These are phyloP conservation scores for Parsonsia alboflavescens DNA, from an alignment of 257 asterid genomes.

Conservation along the genomic window DNA sequence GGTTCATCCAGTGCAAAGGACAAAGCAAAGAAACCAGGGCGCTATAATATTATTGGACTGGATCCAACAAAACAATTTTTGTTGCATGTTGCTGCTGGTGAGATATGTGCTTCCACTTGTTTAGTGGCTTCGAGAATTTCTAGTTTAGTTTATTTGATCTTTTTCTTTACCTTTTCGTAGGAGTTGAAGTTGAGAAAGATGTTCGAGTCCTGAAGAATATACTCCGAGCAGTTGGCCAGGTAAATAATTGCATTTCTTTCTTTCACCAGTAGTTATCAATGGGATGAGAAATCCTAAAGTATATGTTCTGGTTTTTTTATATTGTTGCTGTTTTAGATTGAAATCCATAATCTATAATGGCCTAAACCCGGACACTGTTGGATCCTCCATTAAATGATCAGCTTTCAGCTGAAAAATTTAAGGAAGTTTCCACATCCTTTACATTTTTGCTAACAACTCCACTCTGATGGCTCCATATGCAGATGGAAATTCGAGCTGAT, in stretches of 20 bases:
- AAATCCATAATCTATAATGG: not conserved
- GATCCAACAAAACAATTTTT: slow-evolving; percentile 88
- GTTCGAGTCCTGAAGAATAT: slow-evolving; percentile 82
- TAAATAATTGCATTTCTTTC: slow-evolving; percentile 17
- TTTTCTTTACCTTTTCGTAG: slow-evolving; percentile 38
- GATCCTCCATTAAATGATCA: not conserved
- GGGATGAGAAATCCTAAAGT: not conserved
- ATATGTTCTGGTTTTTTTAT: not conserved
- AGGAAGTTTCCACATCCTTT: not conserved
- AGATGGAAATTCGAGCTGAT: slow-evolving; percentile 95
- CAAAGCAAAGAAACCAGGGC: slow-evolving; percentile 78
- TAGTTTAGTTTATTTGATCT: slow-evolving; percentile 13
- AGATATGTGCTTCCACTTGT: slow-evolving; percentile 25
- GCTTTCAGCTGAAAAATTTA: not conserved
- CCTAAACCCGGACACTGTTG: not conserved
- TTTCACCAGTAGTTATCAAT: not conserved
- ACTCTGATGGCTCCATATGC: slow-evolving; percentile 22
- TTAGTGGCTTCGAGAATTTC: slow-evolving; percentile 12
- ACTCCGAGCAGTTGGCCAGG: slow-evolving; percentile 89
- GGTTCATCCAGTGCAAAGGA: slow-evolving; percentile 88
- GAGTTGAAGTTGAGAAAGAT: slow-evolving; percentile 78
- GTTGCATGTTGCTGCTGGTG: slow-evolving; percentile 90
- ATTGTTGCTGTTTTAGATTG: not conserved
- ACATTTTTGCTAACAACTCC: slow-evolving; percentile 5
- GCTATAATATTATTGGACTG: slow-evolving; percentile 72